Conservation (phyloP, 805 yeast genomes). For the Metschnikowia reukaufii region DNA sequence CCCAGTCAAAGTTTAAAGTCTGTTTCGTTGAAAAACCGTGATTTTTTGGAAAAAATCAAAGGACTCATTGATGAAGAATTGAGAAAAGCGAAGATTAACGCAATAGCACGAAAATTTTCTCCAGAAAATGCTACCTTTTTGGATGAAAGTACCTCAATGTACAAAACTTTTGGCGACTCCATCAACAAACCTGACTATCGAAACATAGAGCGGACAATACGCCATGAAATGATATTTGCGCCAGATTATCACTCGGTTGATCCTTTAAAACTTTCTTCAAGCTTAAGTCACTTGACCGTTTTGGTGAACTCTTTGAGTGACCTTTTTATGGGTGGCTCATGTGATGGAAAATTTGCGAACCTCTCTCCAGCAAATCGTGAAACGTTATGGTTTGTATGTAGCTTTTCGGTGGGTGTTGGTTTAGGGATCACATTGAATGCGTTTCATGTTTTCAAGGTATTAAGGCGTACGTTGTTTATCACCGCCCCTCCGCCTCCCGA, state of each 20-base stretch:
- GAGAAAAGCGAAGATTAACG: neutral
- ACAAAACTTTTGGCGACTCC: neutral
- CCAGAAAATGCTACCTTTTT: neutral
- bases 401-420: constrained; percentile 40
- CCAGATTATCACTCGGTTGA: constrained; percentile 25
- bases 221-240: constrained; percentile 14
- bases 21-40: constrained; percentile 29
- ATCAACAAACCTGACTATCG: constrained; percentile 9
- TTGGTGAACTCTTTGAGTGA: constrained; percentile 16
- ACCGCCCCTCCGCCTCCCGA: neutral
- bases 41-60: constrained; percentile 26
- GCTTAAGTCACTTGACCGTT: constrained; percentile 23
- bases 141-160: neutral
- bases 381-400: constrained; percentile 24
- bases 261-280: constrained; percentile 32
- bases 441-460: constrained; percentile 16
- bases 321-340: neutral
- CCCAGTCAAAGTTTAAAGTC: constrained; percentile 45
- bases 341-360: neutral
- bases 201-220: constrained; percentile 8
- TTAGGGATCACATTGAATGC: constrained; percentile 29
- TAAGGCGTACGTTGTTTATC: constrained; percentile 4
- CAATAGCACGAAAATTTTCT: too few relatives aligned
- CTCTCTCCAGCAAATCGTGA: constrained; percentile 11
- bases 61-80: constrained; percentile 30